A percentile compares a stretch with the other conserved stretches of the same genome.
Conservation (phyloP, 208 protist genomes). For the Leishmania mexicana region DNA sequence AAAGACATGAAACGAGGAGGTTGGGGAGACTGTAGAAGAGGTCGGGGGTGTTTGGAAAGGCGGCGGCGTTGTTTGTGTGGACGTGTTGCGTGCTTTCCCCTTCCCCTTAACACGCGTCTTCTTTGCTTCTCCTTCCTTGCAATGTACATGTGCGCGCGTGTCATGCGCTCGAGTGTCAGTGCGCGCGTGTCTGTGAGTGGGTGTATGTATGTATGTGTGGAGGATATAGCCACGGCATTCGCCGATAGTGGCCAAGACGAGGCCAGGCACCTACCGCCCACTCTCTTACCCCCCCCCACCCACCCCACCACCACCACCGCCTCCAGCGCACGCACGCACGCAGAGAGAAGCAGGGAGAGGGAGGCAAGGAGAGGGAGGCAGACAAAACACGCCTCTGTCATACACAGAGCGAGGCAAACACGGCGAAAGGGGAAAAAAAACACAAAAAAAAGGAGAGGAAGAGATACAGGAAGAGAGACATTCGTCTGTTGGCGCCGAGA, state of each 20-base stretch:
- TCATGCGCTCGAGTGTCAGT: neutral
- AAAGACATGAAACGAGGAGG: neutral
- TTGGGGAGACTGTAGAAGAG: neutral
- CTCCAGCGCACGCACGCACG: neutral
- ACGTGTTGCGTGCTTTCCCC: neutral
- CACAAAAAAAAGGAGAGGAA: neutral
- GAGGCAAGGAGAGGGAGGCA: neutral
- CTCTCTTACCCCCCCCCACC: neutral
- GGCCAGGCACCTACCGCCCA: neutral
- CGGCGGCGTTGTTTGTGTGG: neutral
- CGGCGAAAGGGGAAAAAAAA: neutral
- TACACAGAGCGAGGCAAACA: conserved; percentile 7
- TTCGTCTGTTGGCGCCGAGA: neutral
- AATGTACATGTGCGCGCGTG: neutral
- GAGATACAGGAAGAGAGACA: neutral
- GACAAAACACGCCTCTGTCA: neutral
- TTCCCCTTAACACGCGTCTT: too few relatives aligned
- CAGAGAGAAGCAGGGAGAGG: neutral
- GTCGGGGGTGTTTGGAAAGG: too few relatives aligned
- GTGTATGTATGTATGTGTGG: neutral
- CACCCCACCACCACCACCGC: neutral
- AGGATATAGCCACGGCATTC: neutral
- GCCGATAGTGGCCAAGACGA: neutral
- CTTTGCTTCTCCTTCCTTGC: too few relatives aligned
- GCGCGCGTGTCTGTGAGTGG: neutral